Percentiles rank a stretch among this genome's conserved stretches.
phyloP scores from a whole-genome alignment of 2,329 filamentous ascomycete genomes.

The Penicillium italicum region DNA sequence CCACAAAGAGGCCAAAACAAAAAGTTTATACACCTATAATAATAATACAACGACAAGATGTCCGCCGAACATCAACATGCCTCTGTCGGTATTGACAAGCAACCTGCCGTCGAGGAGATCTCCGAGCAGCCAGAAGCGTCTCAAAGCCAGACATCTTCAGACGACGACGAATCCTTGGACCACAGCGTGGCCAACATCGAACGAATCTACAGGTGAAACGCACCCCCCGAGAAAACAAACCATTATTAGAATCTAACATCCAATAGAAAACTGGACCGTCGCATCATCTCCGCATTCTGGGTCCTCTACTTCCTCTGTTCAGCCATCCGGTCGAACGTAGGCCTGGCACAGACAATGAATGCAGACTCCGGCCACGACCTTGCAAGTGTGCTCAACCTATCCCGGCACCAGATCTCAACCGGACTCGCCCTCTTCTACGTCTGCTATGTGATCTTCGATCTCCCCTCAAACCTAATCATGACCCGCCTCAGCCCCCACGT shows the following conservation, averaged over 20 bases:
- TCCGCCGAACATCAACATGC: conserved; percentile 7
- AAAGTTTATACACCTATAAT: background rate
- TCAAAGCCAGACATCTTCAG: background rate
- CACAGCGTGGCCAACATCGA: conserved; percentile 35
- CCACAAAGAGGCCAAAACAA: background rate
- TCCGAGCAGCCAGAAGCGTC: conserved; percentile 10
- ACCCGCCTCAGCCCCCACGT: conserved; percentile 76
- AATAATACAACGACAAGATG: conserved; percentile 7
- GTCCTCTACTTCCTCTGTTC: conserved; percentile 87
- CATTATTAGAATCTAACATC: background rate
- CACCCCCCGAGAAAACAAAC: background rate
- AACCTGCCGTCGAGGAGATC: conserved; percentile 9
- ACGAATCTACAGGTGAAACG: conserved; percentile 37
- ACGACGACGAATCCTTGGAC: conserved; percentile 27
- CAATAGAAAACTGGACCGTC: conserved; percentile 54
- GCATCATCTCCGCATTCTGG: conserved; percentile 75
- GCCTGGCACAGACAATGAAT: conserved; percentile 95
- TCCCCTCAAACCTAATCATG: conserved; percentile 87
- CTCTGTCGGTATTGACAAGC: conserved; percentile 8
- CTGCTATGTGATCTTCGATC: conserved; percentile 84
- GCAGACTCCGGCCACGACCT: conserved; percentile 66
- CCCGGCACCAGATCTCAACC: conserved; percentile 73
- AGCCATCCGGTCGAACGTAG: conserved; percentile 86
- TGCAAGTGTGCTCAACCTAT: conserved; percentile 65
- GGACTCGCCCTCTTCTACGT: conserved; percentile 88